These are phyloP conservation scores for Selenicereus undatus DNA, from an alignment of 148 eudicot species.

Conservation along the genomic window DNA sequence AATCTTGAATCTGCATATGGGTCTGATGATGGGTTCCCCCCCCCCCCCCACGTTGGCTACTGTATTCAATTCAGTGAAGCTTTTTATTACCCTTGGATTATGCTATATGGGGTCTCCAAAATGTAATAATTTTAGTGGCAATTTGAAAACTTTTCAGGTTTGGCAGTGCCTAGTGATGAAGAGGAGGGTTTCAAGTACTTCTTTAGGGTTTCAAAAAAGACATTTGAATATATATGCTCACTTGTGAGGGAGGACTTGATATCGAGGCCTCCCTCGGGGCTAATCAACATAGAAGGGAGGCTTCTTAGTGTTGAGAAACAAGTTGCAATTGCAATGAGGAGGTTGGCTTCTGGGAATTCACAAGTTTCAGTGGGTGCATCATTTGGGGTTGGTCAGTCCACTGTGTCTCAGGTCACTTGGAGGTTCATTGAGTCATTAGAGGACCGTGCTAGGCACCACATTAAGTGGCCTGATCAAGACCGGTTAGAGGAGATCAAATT, in stretches of 20 bases:
- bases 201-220: slow-evolving; percentile 82
- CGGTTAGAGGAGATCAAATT: slow-evolving; percentile 58
- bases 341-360: slow-evolving; percentile 95
- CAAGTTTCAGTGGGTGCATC: slow-evolving; percentile 92
- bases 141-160: slow-evolving; percentile 40
- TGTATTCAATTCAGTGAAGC: not conserved
- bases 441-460: slow-evolving; percentile 81
- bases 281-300: slow-evolving; percentile 96
- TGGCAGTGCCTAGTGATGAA: slow-evolving; percentile 55
- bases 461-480: slow-evolving; percentile 67
- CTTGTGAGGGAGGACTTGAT: slow-evolving; percentile 83
- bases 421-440: slow-evolving; percentile 87
- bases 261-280: slow-evolving; percentile 96
- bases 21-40: not conserved
- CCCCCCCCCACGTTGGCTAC: not conserved
- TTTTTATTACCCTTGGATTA: not conserved
- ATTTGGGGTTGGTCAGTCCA: slow-evolving; percentile 97
- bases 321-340: slow-evolving; percentile 87
- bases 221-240: slow-evolving; percentile 87
- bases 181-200: slow-evolving; percentile 85
- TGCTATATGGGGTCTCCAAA: not conserved
- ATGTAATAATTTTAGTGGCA: slow-evolving; percentile 13
- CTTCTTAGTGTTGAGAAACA: slow-evolving; percentile 98
- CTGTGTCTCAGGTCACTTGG: slow-evolving; percentile 97
- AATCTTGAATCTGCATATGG: not conserved